phyloP scores from a whole-genome alignment of 495 filamentous ascomycete genomes.

The Talaromyces liani region DNA sequence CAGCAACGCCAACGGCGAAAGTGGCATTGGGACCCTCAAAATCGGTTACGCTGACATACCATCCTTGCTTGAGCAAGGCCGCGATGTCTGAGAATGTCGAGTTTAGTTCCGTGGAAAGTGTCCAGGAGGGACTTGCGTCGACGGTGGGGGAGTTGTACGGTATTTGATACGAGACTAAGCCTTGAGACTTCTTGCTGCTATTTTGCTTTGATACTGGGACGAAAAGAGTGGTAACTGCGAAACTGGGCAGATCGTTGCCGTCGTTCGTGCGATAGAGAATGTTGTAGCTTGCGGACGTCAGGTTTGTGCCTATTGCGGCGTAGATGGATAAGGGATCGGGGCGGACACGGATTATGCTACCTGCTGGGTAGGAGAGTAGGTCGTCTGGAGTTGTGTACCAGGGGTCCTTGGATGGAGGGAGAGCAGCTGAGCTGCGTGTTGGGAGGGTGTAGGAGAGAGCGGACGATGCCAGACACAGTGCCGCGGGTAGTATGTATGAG shows the following conservation, averaged over 20 bases:
- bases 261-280: slow-evolving; percentile 45
- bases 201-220: background rate
- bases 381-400: background rate
- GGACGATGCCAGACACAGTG: background rate
- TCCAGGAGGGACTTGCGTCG: slow-evolving; percentile 6
- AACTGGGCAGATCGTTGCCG: slow-evolving; percentile 25
- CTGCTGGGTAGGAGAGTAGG: slow-evolving; percentile 1
- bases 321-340: background rate
- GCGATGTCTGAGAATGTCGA: background rate
- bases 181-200: background rate
- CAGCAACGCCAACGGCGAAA: background rate
- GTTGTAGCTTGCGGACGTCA: slow-evolving; percentile 23
- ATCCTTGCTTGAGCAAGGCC: background rate
- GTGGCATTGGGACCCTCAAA: slow-evolving; percentile 3
- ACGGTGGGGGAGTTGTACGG: slow-evolving; percentile 3
- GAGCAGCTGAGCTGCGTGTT: background rate
- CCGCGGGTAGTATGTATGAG: background rate
- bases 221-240: slow-evolving; percentile 17
- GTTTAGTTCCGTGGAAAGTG: background rate
- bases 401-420: background rate
- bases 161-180: background rate
- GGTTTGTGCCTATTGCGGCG: background rate
- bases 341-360: background rate
- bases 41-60: slow-evolving; percentile 5
- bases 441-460: background rate